Percentiles rank a stretch among this genome's conserved stretches.
phyloP scores from a whole-genome alignment of 805 yeast species.

The Sugiyamaella mastotermitis region DNA sequence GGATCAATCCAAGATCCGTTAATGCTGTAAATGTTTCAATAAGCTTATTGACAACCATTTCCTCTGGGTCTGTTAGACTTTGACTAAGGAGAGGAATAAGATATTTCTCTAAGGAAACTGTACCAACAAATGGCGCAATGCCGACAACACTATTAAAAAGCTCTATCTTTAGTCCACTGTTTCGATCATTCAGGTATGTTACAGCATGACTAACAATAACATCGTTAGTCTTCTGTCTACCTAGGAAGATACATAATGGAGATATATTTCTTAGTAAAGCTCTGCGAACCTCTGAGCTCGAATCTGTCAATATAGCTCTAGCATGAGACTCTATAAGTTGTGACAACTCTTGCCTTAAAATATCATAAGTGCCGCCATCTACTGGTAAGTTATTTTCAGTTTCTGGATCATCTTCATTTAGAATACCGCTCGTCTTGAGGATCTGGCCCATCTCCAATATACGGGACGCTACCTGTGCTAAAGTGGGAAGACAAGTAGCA shows the following conservation, averaged over 20 bases:
- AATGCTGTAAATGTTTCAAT: slow-evolving; percentile 53
- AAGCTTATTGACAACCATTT: slow-evolving; percentile 67
- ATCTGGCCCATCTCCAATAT: slow-evolving; percentile 56
- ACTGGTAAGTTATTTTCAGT: slow-evolving; percentile 30
- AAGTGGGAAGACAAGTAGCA: slow-evolving; percentile 65
- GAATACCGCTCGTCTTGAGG: slow-evolving; percentile 34
- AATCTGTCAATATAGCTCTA: slow-evolving; percentile 62
- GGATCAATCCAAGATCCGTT: slow-evolving; percentile 50
- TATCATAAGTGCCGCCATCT: slow-evolving; percentile 19
- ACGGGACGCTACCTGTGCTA: slow-evolving; percentile 59
- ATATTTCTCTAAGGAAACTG: slow-evolving; percentile 77
- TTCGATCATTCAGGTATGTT: slow-evolving; percentile 80
- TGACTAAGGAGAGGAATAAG: slow-evolving; percentile 80
- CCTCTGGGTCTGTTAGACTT: slow-evolving; percentile 78
- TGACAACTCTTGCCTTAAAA: slow-evolving; percentile 40
- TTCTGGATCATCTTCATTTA: slow-evolving; percentile 37
- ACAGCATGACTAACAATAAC: slow-evolving; percentile 83
- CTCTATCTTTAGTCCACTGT: slow-evolving; percentile 57
- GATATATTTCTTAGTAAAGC: slow-evolving; percentile 66
- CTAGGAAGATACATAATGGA: slow-evolving; percentile 75
- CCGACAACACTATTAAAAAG: slow-evolving; percentile 68
- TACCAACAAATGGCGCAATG: slow-evolving; percentile 76
- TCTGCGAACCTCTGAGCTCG: slow-evolving; percentile 57
- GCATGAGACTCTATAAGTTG: slow-evolving; percentile 61
- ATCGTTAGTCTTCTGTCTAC: slow-evolving; percentile 83